A percentile compares a stretch with the other conserved stretches of the same genome.
phyloP scores from a whole-genome alignment of 2,329 filamentous ascomycete species.

The Xylaria sp. region DNA sequence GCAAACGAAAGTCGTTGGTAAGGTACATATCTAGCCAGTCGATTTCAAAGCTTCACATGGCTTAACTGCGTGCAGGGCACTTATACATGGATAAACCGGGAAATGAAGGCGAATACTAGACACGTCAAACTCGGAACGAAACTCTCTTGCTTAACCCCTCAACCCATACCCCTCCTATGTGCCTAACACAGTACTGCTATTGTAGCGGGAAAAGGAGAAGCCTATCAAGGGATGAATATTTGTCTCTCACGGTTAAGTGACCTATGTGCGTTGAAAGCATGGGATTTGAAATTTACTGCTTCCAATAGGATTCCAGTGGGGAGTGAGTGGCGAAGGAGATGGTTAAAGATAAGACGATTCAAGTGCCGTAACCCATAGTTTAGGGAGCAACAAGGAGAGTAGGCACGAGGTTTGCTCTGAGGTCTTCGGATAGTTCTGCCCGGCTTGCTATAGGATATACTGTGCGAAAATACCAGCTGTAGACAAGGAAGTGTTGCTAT shows the following conservation, averaged over 20 bases:
- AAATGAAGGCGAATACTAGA: constrained; percentile 33
- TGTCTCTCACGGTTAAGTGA: neutral
- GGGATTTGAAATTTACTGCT: neutral
- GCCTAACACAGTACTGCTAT: constrained; percentile 24
- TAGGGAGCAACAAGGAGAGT: neutral
- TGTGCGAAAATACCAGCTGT: constrained; percentile 17
- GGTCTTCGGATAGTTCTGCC: neutral
- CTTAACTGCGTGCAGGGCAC: constrained; percentile 32
- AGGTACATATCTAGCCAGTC: constrained; percentile 28
- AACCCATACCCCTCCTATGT: constrained; percentile 29
- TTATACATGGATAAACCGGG: constrained; percentile 37
- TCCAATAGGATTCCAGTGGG: neutral
- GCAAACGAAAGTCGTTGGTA: constrained; percentile 24
- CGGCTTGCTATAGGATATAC: constrained; percentile 11
- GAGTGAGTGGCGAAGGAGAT: neutral
- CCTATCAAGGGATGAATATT: neutral
- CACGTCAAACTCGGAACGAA: constrained; percentile 38
- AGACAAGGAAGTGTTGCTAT: neutral
- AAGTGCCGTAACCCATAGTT: neutral
- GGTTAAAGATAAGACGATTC: neutral
- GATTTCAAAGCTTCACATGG: constrained; percentile 32
- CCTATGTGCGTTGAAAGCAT: neutral
- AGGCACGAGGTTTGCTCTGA: constrained; percentile 2
- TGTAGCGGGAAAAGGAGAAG: neutral
- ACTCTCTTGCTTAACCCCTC: constrained; percentile 37